Percentiles rank a stretch among this genome's conserved stretches.
These are phyloP conservation scores for Mesostigma viride DNA, from an alignment of 139 green algal genomes.

Conservation along the genomic window DNA sequence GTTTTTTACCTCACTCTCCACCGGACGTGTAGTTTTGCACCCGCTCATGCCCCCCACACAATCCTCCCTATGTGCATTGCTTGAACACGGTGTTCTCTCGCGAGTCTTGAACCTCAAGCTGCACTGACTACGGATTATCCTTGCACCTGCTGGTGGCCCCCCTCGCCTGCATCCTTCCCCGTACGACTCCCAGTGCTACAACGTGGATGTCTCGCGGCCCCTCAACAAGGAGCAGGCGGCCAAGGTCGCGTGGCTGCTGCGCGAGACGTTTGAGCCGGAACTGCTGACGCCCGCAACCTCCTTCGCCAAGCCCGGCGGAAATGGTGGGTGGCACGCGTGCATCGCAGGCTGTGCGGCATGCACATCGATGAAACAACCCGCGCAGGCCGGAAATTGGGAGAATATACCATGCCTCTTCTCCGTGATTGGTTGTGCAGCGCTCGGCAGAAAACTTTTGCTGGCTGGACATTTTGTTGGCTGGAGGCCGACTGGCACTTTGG, in stretches of 20 bases:
- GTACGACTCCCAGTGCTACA: no score
- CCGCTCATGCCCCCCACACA: neutral
- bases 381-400: neutral
- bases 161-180: no score
- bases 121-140: neutral
- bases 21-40: neutral
- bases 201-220: constrained; percentile 54
- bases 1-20: neutral
- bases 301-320: constrained; percentile 10
- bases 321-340: constrained; percentile 17
- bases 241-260: constrained; percentile 80
- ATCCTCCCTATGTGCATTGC: neutral
- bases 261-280: constrained; percentile 92
- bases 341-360: neutral
- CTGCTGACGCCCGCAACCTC: constrained; percentile 46
- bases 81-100: neutral
- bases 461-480: constrained; percentile 2
- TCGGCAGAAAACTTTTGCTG: neutral
- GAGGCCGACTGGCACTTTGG: no score
- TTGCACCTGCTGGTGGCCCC: constrained; percentile 24
- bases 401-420: neutral
- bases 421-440: neutral
- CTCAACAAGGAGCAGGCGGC: constrained; percentile 55
- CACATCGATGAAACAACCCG: constrained; percentile 2
- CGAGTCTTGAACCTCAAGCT: neutral